These are phyloP conservation scores for Jamesozyma spencerorum DNA, from an alignment of 805 yeast genomes.

Conservation along the genomic window DNA sequence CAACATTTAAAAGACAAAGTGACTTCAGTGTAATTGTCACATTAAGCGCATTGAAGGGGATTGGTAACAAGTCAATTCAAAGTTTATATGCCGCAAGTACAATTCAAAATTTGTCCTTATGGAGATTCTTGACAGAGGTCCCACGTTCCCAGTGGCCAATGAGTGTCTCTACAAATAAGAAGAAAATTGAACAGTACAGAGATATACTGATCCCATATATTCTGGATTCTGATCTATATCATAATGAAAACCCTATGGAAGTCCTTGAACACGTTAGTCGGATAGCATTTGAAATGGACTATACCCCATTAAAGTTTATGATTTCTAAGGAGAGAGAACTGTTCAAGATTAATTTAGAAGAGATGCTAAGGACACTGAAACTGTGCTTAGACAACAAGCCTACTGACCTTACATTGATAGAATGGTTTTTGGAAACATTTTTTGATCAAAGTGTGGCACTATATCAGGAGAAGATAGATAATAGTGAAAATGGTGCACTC, in stretches of 20 bases:
- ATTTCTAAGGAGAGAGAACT: conserved; percentile 15
- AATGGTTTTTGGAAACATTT: conserved; percentile 30
- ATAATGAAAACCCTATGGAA: conserved; percentile 27
- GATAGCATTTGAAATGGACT: conserved; percentile 30
- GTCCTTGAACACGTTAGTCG: conserved; percentile 30
- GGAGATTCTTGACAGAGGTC: conserved; percentile 17
- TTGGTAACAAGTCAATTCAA: conserved; percentile 19
- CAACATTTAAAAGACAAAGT: conserved; percentile 9
- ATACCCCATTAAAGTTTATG: conserved; percentile 16
- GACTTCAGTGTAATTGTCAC: conserved; percentile 24
- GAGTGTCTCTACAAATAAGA: conserved; percentile 14
- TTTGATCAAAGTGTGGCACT: conserved; percentile 17
- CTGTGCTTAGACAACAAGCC: conserved; percentile 22
- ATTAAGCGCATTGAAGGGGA: conserved; percentile 19
- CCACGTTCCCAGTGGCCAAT: conserved; percentile 13
- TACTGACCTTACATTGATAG: conserved; percentile 15
- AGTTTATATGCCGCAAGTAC: conserved; percentile 13
- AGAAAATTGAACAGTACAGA: conserved; percentile 22
- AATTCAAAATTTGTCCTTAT: conserved; percentile 12
- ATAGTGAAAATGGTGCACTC: conserved; percentile 24
- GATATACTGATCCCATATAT: conserved; percentile 14
- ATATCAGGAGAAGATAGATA: conserved; percentile 4
- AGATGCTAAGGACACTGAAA: conserved; percentile 32
- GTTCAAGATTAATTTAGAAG: conserved; percentile 25
- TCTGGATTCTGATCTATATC: conserved; percentile 2